Evolutionary conservation across 306 rosid genomes (phyloP), one percentile per base, ranked within the genome.

Genomic region (Vachellia pachyceras): DNA sequence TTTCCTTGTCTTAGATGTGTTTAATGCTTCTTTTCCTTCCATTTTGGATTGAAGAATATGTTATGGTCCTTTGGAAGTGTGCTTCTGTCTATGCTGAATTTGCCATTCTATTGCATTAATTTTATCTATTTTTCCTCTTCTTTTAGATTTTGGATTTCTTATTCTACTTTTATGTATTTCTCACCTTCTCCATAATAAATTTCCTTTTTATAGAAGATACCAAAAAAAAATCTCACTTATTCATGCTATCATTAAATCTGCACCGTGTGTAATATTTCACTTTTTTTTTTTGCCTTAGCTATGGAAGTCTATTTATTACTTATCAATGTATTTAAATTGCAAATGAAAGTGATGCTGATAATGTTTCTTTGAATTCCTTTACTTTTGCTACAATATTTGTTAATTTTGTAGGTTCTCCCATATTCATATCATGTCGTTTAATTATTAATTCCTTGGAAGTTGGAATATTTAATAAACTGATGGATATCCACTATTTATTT

Each of bases 351-450:
- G 71, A 40, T 64, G 76, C 55, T 35, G 44, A 37, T 61, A 58
- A 29, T 41, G 8, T 40, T 12, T 76, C 29, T 18, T n/a, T n/a
- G 23, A 54, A 54, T 41, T 68, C 7, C 45, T 44, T 9, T 76
- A 54, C 58, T 76, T 60, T 15, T 60, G 79, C 58, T 60, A 46
- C 71, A 63, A 15, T 42, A 18, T 60, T 41, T 65, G 41, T n/a
- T 41, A 47, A n/a, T 60, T 58, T 75, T 13, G n/a, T 52, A 41
- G 42, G 55, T 22, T 44, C n/a, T 10, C 14, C 35, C 33, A 2
- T 76, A 11, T 76, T 15, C 52, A 20, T 39, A 3, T 74, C 61
- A 71, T 39, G 22, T 71, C 55, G 54, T 73, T 82, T 64, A 47
- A 63, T 69, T 49, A 14, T 14, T 49, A 49, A 14, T 49, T 42